These are phyloP conservation scores for Camelina neglecta DNA, from an alignment of 345 rosid genomes.

Conservation along the genomic window DNA sequence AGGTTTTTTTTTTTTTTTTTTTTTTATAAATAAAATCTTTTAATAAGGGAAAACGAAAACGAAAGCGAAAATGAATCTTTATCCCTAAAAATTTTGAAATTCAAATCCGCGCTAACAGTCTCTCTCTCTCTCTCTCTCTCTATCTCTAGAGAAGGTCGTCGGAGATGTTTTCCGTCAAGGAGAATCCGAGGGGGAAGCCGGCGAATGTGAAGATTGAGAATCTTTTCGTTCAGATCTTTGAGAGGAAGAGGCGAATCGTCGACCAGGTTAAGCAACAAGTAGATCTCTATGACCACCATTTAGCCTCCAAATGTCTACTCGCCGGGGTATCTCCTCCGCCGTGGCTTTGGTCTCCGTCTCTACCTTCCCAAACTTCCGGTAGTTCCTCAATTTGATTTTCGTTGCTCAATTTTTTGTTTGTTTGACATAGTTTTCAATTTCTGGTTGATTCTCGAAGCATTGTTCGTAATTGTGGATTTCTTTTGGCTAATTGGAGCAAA, in stretches of 20 bases:
- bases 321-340: conserved; percentile 75
- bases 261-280: conserved; percentile 65
- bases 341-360: conserved; percentile 60
- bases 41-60: neutral
- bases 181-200: conserved; percentile 16
- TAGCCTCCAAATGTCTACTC: conserved; percentile 73
- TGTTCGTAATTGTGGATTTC: neutral
- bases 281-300: conserved; percentile 65
- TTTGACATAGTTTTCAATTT: conserved; percentile 17
- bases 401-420: neutral
- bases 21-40: no score
- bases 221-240: conserved; percentile 68
- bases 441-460: conserved; percentile 21
- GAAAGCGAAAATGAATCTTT: conserved; percentile 7
- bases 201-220: conserved; percentile 58
- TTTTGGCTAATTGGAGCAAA: conserved; percentile 17
- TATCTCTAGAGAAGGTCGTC: conserved; percentile 26
- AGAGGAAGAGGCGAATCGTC: conserved; percentile 64
- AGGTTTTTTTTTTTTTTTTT: neutral
- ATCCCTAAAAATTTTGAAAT: conserved; percentile 43
- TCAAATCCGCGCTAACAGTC: conserved; percentile 42
- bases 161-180: conserved; percentile 41
- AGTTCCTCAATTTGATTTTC: neutral
- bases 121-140: conserved; percentile 28
- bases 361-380: conserved; percentile 52